phyloP scores from a whole-genome alignment of 164 flowering plant genomes.

The Malania oleifera region DNA sequence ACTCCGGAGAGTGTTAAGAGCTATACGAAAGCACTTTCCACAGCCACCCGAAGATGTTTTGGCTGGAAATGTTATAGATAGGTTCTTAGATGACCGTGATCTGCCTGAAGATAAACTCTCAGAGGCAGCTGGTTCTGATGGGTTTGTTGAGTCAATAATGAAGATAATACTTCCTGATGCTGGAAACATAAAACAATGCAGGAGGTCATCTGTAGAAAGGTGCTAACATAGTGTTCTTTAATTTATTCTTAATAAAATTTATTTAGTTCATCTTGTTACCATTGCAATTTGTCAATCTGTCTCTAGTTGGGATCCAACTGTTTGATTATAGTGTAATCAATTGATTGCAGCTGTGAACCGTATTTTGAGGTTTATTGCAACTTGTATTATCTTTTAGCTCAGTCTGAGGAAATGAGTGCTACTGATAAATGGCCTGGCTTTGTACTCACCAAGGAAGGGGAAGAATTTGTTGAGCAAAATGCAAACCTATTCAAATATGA shows the following conservation, averaged over 20 bases:
- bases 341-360: constrained; percentile 71
- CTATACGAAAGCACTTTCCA: constrained; percentile 88
- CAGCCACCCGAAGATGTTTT: constrained; percentile 81
- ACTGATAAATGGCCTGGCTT: constrained; percentile 98
- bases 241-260: no score
- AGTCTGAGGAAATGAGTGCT: constrained; percentile 89
- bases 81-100: constrained; percentile 71
- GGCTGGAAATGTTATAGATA: constrained; percentile 66
- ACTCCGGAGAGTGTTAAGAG: constrained; percentile 87
- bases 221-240: constrained; percentile 13
- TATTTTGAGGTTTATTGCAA: constrained; percentile 78
- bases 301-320: background rate
- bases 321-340: constrained; percentile 3
- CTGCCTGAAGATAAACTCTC: constrained; percentile 78
- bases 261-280: background rate
- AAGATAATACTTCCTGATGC: constrained; percentile 46
- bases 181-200: constrained; percentile 38
- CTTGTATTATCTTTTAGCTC: constrained; percentile 77
- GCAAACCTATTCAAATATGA: constrained; percentile 88
- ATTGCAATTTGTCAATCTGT: background rate
- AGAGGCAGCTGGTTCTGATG: constrained; percentile 70
- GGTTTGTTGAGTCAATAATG: constrained; percentile 55
- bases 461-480: constrained; percentile 89
- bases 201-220: constrained; percentile 43
- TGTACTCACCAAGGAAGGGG: constrained; percentile 97